Base-by-base conservation (phyloP, 1,284 basidiomycete species). In the Cutaneotrichosporon sp. region DNA sequence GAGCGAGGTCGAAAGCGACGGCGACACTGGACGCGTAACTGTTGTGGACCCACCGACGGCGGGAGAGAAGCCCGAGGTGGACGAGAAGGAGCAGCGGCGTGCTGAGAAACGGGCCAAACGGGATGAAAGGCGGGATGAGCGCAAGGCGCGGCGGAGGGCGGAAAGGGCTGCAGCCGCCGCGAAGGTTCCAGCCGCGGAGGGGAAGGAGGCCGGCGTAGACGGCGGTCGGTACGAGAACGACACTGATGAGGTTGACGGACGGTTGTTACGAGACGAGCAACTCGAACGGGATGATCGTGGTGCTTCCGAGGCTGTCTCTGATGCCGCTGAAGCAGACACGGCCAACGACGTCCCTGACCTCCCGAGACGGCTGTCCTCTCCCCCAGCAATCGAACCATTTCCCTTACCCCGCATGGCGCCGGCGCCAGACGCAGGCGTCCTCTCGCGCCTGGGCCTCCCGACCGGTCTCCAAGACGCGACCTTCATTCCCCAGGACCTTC, bases 371-470 rank as follows among this genome's bases (percentile, higher is more conserved):
- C 43, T 26, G 54, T 55, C 61, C 33, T 62, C 68, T 20, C 66
- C 67, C 20, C 65, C 67, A 5, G n/a, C n/a, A n/a, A 73, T 76
- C 12, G 70, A 75, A 35, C 63, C 72, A 0, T 91, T 93, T 67
- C 87, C 90, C 3, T 74, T 84, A 5, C 87, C 88, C 5, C 76
- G 77, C 5, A 76, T 80, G 27, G 88, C 88, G 0, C 77, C 84
- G 55, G 82, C 85, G 1, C 88, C 88, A 1, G 84, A 84, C 24
- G 82, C 83, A 59, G 76, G 80, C 8, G 75, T 81, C 19, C 81
- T 91, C 16, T 83, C 83, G 5, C 76, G 84, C 27, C 88, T 90
- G 71, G 88, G 88, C 33, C 78, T 92, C 12, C 88, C 90, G 64
- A 78, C 79, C 59, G 87, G 84, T 16, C 76, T 91, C 6, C 74